Base-by-base conservation (phyloP, 768 basidiomycete species). In the Hydnomerulius pinastri region DNA sequence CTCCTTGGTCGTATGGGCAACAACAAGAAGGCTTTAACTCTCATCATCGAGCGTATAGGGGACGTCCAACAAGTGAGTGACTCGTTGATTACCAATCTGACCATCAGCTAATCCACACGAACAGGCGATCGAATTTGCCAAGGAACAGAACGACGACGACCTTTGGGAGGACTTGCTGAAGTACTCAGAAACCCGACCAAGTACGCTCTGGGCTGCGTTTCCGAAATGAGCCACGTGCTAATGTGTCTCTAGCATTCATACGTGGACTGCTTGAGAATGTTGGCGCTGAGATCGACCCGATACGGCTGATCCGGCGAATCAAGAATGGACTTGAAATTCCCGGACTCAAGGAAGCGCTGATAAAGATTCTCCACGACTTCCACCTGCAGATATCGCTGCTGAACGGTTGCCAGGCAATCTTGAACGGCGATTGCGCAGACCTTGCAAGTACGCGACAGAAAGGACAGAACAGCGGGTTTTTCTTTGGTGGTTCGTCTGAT, bases 291-390 rank as follows among this genome's bases (percentile, higher is more conserved):
- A 97, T 98, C 60, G 89, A 95, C 62, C 96, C 97, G 4, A 87
- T 98, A 48, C 83, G 93, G 1, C 77, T 99, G 46, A 96, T 99
- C 42, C 83, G 93, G 3, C 84, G 96, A 9, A 98, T 99, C 70
- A 88, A 90, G 72, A 93, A 98, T 58, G 95, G 97, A 2, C 77
- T 98, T 3, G 94, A 98, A 69, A 98, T 99, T 39, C 93, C 93
- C 0, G 96, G 96, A 1, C 77, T 99, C 51, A 95, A 97, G 65
- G 85, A 87, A 43, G 94, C 96, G 4, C 71, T 98, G 28, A 91
- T 98, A 73, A 98, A 97, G 79, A 98, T 99, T 46, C 71, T 99
- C 43, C 93, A 96, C 56, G 95, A 97, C 62, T 97, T 95, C 64
- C 92, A 98, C 62, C 73, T 98, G 6, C 96, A 96, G 68, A 89